Percentiles rank a stretch among this genome's conserved stretches.
Evolutionary conservation across 768 basidiomycete genomes (phyloP).

Genomic region (Hypsizygus marmoreus): DNA sequence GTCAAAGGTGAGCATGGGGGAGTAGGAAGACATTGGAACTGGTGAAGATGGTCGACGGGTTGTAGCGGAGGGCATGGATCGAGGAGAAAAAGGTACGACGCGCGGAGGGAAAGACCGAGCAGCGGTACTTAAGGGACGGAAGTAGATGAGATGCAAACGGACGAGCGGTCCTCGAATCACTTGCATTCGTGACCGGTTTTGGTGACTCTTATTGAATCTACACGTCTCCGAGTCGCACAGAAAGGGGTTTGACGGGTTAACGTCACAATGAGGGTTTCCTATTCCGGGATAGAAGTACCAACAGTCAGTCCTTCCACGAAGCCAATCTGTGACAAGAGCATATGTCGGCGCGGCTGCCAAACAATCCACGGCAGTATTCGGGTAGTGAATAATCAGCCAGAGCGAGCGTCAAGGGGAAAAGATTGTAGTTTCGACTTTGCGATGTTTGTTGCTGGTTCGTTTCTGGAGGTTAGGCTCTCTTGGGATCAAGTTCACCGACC

Average conservation of each 20-base stretch:
- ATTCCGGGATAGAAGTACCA: slow-evolving; percentile 6
- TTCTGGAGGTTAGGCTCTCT: not conserved
- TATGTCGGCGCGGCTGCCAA: slow-evolving; percentile 10
- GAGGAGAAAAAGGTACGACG: slow-evolving; percentile 25
- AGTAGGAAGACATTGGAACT: slow-evolving; percentile 22
- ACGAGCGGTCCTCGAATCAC: slow-evolving; percentile 18
- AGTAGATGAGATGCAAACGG: slow-evolving; percentile 40
- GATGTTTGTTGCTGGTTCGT: slow-evolving; percentile 1
- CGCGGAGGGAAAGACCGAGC: slow-evolving; percentile 31
- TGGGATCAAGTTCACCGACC: not conserved
- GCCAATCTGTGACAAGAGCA: slow-evolving; percentile 6
- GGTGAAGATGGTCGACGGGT: slow-evolving; percentile 35
- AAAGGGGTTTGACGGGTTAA: slow-evolving; percentile 20
- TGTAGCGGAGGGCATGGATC: slow-evolving; percentile 41
- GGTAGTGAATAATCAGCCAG: not conserved
- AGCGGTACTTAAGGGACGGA: too few relatives aligned
- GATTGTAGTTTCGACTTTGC: not conserved
- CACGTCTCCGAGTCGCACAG: slow-evolving; percentile 18
- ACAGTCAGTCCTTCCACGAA: too few relatives aligned
- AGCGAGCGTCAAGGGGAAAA: slow-evolving; percentile 5
- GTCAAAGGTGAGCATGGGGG: slow-evolving; percentile 39
- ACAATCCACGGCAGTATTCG: not conserved
- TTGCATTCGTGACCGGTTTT: slow-evolving; percentile 22
- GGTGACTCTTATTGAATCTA: slow-evolving; percentile 46
- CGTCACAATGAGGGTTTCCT: slow-evolving; percentile 9